These are phyloP conservation scores for Penicillium sp. DNA, from an alignment of 2,329 filamentous ascomycete genomes.

Conservation along the genomic window DNA sequence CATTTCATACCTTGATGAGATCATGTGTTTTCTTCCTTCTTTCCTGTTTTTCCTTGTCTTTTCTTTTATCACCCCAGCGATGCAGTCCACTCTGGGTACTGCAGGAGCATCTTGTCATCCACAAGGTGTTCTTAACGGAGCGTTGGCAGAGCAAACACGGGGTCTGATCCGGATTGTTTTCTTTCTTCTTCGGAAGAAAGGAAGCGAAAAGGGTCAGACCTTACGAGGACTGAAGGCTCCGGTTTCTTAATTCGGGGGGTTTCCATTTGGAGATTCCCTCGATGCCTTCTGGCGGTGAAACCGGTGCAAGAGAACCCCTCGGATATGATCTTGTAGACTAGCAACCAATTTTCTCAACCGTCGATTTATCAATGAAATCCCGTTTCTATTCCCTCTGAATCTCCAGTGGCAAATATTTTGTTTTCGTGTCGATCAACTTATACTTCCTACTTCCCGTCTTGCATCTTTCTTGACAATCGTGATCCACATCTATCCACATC, in stretches of 20 bases:
- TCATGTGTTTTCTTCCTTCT: neutral
- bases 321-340: slow-evolving; percentile 37
- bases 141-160: slow-evolving; percentile 70
- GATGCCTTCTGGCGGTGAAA: slow-evolving; percentile 38
- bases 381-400: neutral
- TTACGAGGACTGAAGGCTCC: slow-evolving; percentile 47
- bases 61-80: slow-evolving; percentile 64
- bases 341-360: slow-evolving; percentile 11
- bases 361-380: slow-evolving; percentile 11
- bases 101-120: slow-evolving; percentile 70
- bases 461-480: neutral
- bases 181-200: slow-evolving; percentile 22
- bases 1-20: neutral
- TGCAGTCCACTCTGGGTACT: slow-evolving; percentile 72
- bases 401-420: neutral
- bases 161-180: slow-evolving; percentile 33
- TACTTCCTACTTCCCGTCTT: neutral
- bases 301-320: slow-evolving; percentile 50
- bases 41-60: slow-evolving; percentile 16
- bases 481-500: neutral
- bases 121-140: slow-evolving; percentile 80
- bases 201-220: slow-evolving; percentile 1
- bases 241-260: slow-evolving; percentile 36
- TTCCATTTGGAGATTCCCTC: slow-evolving; percentile 11
- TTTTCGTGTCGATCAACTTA: neutral